Evolutionary conservation across 768 basidiomycete genomes (phyloP), one percentile per base, ranked within the genome.

Genomic region (Mycena chlorophos): DNA sequence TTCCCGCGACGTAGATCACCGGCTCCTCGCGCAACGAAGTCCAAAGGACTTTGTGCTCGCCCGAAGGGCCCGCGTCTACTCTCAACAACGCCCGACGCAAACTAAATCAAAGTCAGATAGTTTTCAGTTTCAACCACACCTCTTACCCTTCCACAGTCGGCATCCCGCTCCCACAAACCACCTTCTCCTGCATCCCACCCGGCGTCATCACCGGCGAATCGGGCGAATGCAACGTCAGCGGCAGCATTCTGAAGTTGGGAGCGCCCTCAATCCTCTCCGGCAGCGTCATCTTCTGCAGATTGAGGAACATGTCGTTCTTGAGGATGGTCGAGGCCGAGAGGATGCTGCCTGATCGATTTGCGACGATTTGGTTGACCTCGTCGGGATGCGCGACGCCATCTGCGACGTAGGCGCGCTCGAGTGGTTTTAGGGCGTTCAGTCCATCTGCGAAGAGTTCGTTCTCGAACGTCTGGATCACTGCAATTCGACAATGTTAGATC

Each of bases 21-120:
- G 95, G 95, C 74, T 97, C 95, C 89, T 98, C 94, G 66, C 97
- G 81, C 55, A 99, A 70, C 0, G 91, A 95, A n/a, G 94, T 98
- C 97, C 97, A 98, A 57, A 84, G 87, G 14, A 94, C 88, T 60
- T 70, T 80, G 54, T 91, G 88, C 23, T 72, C 65, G 1, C 94
- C 94, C n/a, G 82, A 76, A 14, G 88, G 87, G 6, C 84, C 85
- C 3, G 95, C 97, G 58, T 88, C 81, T 45, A 98, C 89, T 55
- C 89, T 79, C 20, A 78, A 72, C 40, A 98, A 71, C 2, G 94
- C 93, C 54, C 84, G 79, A 51, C 91, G 83, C 55, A 97, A 74
- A 5, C 94, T 94, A 54, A 16, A 45, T 51, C 54, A n/a, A 13
- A 6, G 45, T 46, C 10, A 51, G 52, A 42, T 54, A 48, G 39